Base-by-base conservation (phyloP, 1,284 basidiomycete species). In the Sporisorium graminicola region DNA sequence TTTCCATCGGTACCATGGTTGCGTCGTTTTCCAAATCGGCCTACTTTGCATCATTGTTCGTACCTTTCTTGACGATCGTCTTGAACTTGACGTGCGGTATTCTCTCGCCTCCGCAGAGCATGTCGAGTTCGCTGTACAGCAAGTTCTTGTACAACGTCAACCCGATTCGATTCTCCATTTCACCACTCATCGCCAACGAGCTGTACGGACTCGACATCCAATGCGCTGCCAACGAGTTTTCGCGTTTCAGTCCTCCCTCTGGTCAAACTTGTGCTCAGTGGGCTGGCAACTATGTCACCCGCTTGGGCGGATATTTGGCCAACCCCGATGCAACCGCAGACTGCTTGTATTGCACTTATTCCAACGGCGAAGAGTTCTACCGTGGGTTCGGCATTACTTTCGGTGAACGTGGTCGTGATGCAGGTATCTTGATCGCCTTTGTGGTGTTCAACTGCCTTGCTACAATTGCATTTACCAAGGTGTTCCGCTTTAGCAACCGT, bases 321-420 rank as follows among this genome's bases (percentile, higher is more conserved):
- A 92, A 95, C 85, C 89, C 89, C 0, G 86, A 88, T 55, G 92
- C 88, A 8, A 91, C 90, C 0, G 58, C 51, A 12, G 69, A 72
- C 5, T 94, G 93, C 85, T 88, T 88, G n/a, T 94, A 93, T 83
- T 94, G 92, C 81, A 89, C 91, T 78, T 93, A 90, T 84, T 64
- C 64, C 43, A 87, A 81, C 78, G 93, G 92, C 5, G 91, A 94
- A 74, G 87, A 94, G 74, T 94, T 92, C 87, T 91, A 89, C 82
- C 77, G 83, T 10, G 90, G 90, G 0, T 86, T 96, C 56, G 91
- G 92, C 72, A 93, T 96, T 80, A 83, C 82, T 1, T 94, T 89
- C 80, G 53, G 22, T 14, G 72, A 82, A 35, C 52, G 79, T 9
- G 80, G 79, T 14, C 54, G 82, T 5, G 68, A 80, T 57, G 60